These are phyloP conservation scores for Crithidia bombi DNA, from an alignment of 208 protist species.

Conservation along the genomic window DNA sequence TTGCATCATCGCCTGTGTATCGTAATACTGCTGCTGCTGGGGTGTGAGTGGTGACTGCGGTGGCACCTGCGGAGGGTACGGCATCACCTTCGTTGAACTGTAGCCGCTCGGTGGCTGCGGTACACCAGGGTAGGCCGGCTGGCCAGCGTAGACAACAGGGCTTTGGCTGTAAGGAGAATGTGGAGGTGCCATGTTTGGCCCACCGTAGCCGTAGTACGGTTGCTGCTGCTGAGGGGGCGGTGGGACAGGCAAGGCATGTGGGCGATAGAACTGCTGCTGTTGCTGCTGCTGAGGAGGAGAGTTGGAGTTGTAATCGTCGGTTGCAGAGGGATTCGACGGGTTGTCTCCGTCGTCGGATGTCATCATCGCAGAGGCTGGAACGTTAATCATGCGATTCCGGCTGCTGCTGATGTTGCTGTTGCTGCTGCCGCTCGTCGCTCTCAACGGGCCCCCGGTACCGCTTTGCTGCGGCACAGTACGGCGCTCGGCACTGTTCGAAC, in stretches of 20 bases:
- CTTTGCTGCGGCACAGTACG: not conserved
- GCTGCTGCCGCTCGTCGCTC: not conserved
- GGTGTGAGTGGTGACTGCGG: slow-evolving; percentile 8
- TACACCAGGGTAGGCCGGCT: slow-evolving; percentile 4
- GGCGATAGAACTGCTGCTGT: slow-evolving; percentile 21
- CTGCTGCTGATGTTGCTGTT: not conserved
- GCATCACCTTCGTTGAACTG: not conserved
- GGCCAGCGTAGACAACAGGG: not conserved
- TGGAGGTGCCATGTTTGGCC: slow-evolving; percentile 4
- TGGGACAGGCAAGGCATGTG: not conserved
- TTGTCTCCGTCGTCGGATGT: not conserved
- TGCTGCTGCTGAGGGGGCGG: slow-evolving; percentile 10
- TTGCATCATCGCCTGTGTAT: not conserved
- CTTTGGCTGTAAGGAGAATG: slow-evolving; percentile 1
- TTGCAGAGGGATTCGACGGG: not conserved
- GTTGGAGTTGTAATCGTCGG: not conserved
- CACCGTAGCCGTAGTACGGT: slow-evolving; percentile 21
- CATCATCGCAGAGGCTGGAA: not conserved
- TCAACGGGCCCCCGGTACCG: not conserved
- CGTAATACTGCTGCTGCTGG: slow-evolving; percentile 21
- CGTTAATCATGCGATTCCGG: slow-evolving; percentile 6
- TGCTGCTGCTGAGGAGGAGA: slow-evolving; percentile 1
- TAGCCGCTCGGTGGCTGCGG: not conserved
- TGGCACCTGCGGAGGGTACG: not conserved
- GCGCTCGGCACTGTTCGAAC: slow-evolving; percentile 3